Evolutionary conservation across 306 rosid genomes (phyloP).

Genomic region (Oemleria cerasiformis): DNA sequence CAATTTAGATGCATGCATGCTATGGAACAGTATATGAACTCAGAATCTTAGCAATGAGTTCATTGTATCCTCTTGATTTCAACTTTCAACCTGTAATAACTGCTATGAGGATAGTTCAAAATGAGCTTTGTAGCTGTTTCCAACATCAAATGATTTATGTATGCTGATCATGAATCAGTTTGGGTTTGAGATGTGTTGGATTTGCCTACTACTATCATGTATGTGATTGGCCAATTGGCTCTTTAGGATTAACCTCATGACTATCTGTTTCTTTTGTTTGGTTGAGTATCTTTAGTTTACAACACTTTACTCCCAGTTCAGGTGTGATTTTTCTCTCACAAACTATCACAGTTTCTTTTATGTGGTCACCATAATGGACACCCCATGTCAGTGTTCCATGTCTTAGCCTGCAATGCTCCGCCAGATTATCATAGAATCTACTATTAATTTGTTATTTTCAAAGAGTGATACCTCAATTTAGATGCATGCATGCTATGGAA

Average conservation of each 20-base stretch:
- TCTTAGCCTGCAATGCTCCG: background rate
- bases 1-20: background rate
- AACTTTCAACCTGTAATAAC: background rate
- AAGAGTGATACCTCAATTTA: no score
- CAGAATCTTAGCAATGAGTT: background rate
- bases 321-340: background rate
- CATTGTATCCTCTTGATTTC: background rate
- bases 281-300: background rate
- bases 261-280: background rate
- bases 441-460: background rate
- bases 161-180: background rate
- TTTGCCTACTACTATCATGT: background rate
- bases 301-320: background rate
- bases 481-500: background rate
- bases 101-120: background rate
- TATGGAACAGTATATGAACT: background rate
- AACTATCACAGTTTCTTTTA: background rate
- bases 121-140: background rate
- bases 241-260: background rate
- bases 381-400: constrained; percentile 2
- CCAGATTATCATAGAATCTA: background rate
- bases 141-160: background rate
- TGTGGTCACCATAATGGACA: background rate
- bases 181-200: constrained; percentile 1
- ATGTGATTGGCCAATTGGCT: background rate